Percentiles rank a stretch among this genome's conserved stretches.
These are phyloP conservation scores for Colletotrichum lentis DNA, from an alignment of 2,329 filamentous ascomycete genomes.

Conservation along the genomic window DNA sequence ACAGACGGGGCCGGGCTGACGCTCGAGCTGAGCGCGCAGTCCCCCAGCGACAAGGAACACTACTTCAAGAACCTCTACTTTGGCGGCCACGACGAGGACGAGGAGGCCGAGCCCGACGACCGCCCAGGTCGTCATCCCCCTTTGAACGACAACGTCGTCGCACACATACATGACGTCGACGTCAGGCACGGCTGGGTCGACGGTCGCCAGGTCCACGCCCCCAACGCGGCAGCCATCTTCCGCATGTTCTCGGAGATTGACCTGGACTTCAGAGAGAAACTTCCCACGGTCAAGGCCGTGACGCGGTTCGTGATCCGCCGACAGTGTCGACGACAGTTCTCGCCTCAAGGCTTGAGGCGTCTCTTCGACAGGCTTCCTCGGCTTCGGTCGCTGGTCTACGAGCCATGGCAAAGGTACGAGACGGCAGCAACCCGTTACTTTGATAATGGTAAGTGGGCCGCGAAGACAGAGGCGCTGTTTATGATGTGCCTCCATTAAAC, in stretches of 20 bases:
- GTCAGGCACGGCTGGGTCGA: conserved; percentile 45
- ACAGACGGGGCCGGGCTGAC: conserved; percentile 39
- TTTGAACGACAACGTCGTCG: no score
- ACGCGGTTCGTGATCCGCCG: conserved; percentile 47
- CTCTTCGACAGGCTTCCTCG: conserved; percentile 42
- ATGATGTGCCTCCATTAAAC: no score
- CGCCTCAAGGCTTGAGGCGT: conserved; percentile 11
- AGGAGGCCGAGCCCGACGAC: conserved; percentile 19
- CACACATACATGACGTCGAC: conserved; percentile 41
- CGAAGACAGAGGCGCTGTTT: conserved; percentile 1
- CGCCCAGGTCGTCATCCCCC: no score
- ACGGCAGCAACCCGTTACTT: neutral
- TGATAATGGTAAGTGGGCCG: conserved; percentile 40
- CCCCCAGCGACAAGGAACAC: conserved; percentile 48
- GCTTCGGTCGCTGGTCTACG: conserved; percentile 45
- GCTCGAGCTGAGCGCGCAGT: conserved; percentile 48
- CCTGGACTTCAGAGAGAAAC: conserved; percentile 21
- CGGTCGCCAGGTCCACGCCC: conserved; percentile 41
- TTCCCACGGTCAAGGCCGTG: conserved; percentile 44
- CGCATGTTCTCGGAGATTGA: conserved; percentile 42
- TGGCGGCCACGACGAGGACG: conserved; percentile 35
- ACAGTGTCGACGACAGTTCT: conserved; percentile 44
- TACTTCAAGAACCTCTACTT: conserved; percentile 46
- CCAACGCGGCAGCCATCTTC: conserved; percentile 40
- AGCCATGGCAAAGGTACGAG: conserved; percentile 45